phyloP scores from a whole-genome alignment of 371 early-diverging fungal genomes.

The Choanephora cucurbitarum region DNA sequence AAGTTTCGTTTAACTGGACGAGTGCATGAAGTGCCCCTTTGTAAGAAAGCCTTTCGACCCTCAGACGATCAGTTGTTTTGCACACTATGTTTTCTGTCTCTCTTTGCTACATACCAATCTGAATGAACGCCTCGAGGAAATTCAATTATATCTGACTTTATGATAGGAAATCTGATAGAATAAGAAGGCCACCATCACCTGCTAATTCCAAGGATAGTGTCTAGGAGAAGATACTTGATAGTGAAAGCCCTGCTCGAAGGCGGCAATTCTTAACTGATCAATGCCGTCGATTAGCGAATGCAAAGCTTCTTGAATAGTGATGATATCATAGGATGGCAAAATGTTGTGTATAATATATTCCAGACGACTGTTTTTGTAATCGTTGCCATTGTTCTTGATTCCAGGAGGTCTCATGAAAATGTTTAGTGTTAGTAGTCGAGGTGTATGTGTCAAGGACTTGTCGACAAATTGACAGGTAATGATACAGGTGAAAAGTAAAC shows the following conservation, averaged over 20 bases:
- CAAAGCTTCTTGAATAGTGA: conserved; percentile 87
- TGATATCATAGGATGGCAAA: conserved; percentile 73
- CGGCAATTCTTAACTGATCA: conserved; percentile 55
- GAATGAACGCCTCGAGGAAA: conserved; percentile 70
- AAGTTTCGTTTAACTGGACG: conserved; percentile 50
- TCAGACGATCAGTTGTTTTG: no score
- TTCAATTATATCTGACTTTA: conserved; percentile 51
- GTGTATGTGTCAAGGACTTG: conserved; percentile 21
- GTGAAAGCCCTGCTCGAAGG: conserved; percentile 66
- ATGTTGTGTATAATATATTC: conserved; percentile 62
- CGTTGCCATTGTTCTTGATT: conserved; percentile 70
- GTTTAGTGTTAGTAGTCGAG: conserved; percentile 78
- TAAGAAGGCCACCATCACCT: conserved; percentile 81
- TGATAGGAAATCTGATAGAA: conserved; percentile 77
- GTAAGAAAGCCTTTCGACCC: conserved; percentile 63
- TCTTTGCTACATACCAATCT: conserved; percentile 56
- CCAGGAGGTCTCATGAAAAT: conserved; percentile 87
- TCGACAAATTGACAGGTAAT: conserved; percentile 13
- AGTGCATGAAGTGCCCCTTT: conserved; percentile 84
- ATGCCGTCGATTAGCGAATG: conserved; percentile 67
- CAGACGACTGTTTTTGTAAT: conserved; percentile 77
- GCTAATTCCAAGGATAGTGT: conserved; percentile 60
- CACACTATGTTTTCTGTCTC: not conserved
- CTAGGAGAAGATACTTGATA: conserved; percentile 57
- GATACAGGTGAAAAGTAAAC: conserved; percentile 27